Evolutionary conservation across 441 rosid species (phyloP).

Genomic region (Gossypium davidsonii): DNA sequence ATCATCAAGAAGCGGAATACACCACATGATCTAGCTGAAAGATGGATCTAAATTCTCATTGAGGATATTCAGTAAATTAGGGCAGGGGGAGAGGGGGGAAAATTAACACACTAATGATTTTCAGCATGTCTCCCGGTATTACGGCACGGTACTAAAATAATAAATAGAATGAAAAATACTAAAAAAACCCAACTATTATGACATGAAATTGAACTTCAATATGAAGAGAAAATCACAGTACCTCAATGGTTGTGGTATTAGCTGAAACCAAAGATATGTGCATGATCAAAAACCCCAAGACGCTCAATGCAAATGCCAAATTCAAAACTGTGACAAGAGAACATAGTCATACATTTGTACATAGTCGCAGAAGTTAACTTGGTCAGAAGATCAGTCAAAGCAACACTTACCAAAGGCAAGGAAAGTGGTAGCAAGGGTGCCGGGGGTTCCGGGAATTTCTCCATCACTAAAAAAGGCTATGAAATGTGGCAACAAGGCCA

Average conservation of each 20-base stretch:
- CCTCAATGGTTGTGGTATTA: slow-evolving; percentile 90
- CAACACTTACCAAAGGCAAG: slow-evolving; percentile 63
- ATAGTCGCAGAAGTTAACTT: not conserved
- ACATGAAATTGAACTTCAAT: not conserved
- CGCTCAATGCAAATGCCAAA: slow-evolving; percentile 78
- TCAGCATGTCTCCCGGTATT: not conserved
- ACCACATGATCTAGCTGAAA: not conserved
- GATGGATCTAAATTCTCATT: not conserved
- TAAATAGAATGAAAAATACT: not conserved
- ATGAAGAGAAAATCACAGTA: slow-evolving; percentile 21
- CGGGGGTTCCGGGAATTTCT: slow-evolving; percentile 84
- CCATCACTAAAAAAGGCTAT: slow-evolving; percentile 77
- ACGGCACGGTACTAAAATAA: not conserved
- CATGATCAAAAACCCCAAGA: slow-evolving; percentile 80
- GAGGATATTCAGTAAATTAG: not conserved
- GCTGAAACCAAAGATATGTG: slow-evolving; percentile 67
- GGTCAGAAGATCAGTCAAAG: not conserved
- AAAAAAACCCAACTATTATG: not conserved
- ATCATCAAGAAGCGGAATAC: not conserved
- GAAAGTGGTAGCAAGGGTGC: slow-evolving; percentile 80
- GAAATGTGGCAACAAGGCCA: slow-evolving; percentile 71
- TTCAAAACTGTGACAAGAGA: slow-evolving; percentile 52
- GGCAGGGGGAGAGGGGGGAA: not conserved
- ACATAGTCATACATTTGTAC: slow-evolving; percentile 3
- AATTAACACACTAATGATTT: not conserved